phyloP scores from a whole-genome alignment of 345 rosid species.

The Moricandia moricandioides region DNA sequence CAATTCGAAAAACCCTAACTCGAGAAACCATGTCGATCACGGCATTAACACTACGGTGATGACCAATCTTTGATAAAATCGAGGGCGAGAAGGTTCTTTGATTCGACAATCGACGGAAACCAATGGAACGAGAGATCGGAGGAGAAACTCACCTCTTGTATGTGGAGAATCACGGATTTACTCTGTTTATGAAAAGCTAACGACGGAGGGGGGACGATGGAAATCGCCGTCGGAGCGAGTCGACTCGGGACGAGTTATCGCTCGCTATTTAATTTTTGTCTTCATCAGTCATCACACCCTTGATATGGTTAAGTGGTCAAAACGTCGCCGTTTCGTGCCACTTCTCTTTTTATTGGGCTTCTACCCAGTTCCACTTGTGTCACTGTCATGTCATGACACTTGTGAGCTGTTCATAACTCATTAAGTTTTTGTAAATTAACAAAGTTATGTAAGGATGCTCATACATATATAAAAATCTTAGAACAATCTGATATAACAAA shows the following conservation, averaged over 20 bases:
- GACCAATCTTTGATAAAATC: neutral
- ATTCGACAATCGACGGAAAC: neutral
- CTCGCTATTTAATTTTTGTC: neutral
- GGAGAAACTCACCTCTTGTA: conserved; percentile 33
- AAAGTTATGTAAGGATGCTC: too few relatives aligned
- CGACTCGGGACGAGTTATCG: conserved; percentile 28
- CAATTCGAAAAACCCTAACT: neutral
- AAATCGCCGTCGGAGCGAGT: conserved; percentile 26
- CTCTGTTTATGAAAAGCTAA: neutral
- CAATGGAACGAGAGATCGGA: conserved; percentile 10
- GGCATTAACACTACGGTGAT: neutral
- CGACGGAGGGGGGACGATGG: conserved; percentile 15
- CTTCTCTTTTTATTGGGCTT: neutral
- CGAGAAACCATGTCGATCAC: conserved; percentile 12
- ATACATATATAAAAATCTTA: too few relatives aligned
- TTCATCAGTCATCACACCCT: neutral
- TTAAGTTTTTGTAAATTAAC: neutral
- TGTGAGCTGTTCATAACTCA: neutral
- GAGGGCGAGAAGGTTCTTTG: neutral
- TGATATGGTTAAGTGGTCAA: neutral
- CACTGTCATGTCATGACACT: neutral
- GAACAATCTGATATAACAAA: too few relatives aligned
- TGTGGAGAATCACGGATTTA: conserved; percentile 9
- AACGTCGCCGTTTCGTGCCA: conserved; percentile 8
- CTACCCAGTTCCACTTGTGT: neutral